A percentile compares a stretch with the other conserved stretches of the same genome.
phyloP scores from a whole-genome alignment of 2,329 filamentous ascomycete species.

The Neurospora sp. region DNA sequence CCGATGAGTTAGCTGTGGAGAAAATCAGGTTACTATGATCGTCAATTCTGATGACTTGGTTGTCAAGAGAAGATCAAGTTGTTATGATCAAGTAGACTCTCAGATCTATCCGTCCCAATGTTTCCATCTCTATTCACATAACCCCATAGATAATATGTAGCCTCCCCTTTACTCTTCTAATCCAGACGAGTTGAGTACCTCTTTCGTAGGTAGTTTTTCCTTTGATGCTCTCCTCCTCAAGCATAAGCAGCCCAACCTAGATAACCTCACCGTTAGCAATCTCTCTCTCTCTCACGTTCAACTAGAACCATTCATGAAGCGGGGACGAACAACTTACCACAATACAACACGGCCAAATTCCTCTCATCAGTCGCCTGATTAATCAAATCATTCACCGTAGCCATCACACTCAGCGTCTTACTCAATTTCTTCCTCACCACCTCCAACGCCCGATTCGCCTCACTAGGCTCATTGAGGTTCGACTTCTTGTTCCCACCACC shows the following conservation, averaged over 20 bases:
- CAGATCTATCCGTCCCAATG: background rate
- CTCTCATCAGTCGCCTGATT: conserved; percentile 89
- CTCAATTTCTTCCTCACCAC: conserved; percentile 94
- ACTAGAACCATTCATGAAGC: background rate
- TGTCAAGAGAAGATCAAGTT: background rate
- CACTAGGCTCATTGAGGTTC: conserved; percentile 46
- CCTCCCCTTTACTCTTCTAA: background rate
- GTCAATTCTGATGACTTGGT: background rate
- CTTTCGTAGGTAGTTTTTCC: background rate
- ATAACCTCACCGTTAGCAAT: conserved; percentile 1
- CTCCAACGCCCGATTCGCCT: conserved; percentile 84
- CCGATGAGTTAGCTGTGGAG: background rate
- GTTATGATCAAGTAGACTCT: background rate
- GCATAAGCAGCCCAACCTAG: conserved; percentile 38
- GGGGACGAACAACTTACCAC: conserved; percentile 39
- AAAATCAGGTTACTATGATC: too few relatives aligned
- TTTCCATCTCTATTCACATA: background rate
- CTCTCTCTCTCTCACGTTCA: background rate
- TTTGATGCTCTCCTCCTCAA: conserved; percentile 16
- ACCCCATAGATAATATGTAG: background rate
- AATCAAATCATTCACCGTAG: conserved; percentile 93
- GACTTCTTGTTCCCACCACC: conserved; percentile 27
- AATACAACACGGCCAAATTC: conserved; percentile 85
- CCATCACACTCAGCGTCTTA: conserved; percentile 86
- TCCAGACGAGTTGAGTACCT: background rate